Conservation (phyloP, 2,329 filamentous ascomycete species). For the Ceratocystis eucalypticola region DNA sequence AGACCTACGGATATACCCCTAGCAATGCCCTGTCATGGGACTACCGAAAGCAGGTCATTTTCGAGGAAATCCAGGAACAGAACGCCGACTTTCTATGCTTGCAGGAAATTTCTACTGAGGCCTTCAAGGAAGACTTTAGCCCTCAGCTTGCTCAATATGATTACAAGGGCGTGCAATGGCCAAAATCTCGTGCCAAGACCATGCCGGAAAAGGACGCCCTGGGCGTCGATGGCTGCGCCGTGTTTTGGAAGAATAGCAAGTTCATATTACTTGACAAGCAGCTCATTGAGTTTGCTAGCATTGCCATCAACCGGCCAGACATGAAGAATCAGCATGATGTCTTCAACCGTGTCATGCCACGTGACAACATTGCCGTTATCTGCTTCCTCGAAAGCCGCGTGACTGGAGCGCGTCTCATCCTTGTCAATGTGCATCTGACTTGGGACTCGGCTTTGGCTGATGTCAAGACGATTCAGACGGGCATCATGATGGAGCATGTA, state of each 20-base stretch:
- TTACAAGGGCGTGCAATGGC: slow-evolving; percentile 90
- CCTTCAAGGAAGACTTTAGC: slow-evolving; percentile 81
- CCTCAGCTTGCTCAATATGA: slow-evolving; percentile 74
- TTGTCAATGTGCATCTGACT: slow-evolving; percentile 86
- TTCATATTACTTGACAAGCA: slow-evolving; percentile 91
- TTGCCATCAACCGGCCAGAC: slow-evolving; percentile 85
- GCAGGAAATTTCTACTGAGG: slow-evolving; percentile 86
- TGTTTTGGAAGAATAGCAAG: slow-evolving; percentile 92
- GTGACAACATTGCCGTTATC: slow-evolving; percentile 89
- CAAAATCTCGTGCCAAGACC: slow-evolving; percentile 77
- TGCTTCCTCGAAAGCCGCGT: slow-evolving; percentile 83
- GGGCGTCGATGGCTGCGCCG: slow-evolving; percentile 88
- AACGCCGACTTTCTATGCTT: slow-evolving; percentile 84
- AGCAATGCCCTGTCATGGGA: slow-evolving; percentile 74
- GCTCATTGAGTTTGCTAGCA: slow-evolving; percentile 78
- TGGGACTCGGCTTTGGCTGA: slow-evolving; percentile 88
- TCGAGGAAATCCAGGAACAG: slow-evolving; percentile 65
- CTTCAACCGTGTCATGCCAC: slow-evolving; percentile 96
- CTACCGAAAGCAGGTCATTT: slow-evolving; percentile 66
- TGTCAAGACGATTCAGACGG: slow-evolving; percentile 92
- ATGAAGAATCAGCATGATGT: slow-evolving; percentile 97
- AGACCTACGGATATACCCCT: slow-evolving; percentile 82
- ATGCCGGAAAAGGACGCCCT: slow-evolving; percentile 83
- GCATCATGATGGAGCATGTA: slow-evolving; percentile 85
- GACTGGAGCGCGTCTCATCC: slow-evolving; percentile 81